These are phyloP conservation scores for Pleurotus eryngii DNA, from an alignment of 768 basidiomycete genomes.

Conservation along the genomic window DNA sequence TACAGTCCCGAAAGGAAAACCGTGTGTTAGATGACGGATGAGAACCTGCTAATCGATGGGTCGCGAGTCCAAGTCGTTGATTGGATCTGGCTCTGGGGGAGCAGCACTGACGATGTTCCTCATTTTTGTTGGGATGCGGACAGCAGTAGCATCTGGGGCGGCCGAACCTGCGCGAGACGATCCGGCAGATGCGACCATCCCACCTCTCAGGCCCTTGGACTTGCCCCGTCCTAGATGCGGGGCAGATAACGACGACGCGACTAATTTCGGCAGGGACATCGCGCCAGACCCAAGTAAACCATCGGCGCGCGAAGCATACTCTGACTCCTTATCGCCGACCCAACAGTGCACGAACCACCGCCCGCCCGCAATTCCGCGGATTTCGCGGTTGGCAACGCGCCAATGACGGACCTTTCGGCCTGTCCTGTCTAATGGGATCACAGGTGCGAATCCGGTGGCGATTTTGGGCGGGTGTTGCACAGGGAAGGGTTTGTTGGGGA, in stretches of 20 bases:
- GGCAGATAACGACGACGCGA: slow-evolving; percentile 39
- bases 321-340: slow-evolving; percentile 82
- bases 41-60: too few species aligned
- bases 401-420: slow-evolving; percentile 64
- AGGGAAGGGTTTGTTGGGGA: slow-evolving; percentile 80
- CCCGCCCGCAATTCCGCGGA: slow-evolving; percentile 79
- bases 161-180: slow-evolving; percentile 59
- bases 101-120: slow-evolving; percentile 54
- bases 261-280: not conserved
- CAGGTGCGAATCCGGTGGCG: slow-evolving; percentile 66
- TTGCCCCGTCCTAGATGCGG: slow-evolving; percentile 35
- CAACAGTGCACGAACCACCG: slow-evolving; percentile 79
- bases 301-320: slow-evolving; percentile 41
- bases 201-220: slow-evolving; percentile 35
- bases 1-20: too few species aligned
- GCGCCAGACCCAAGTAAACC: slow-evolving; percentile 7
- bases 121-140: slow-evolving; percentile 64
- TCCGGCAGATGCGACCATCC: slow-evolving; percentile 44
- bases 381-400: slow-evolving; percentile 72
- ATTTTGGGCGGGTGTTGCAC: slow-evolving; percentile 79
- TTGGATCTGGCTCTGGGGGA: slow-evolving; percentile 44
- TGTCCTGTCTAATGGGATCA: slow-evolving; percentile 62
- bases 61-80: too few species aligned
- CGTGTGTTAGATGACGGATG: too few species aligned
- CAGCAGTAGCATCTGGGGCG: slow-evolving; percentile 40